phyloP scores from a whole-genome alignment of 23 red algal genomes.

The Gracilariopsis chorda region DNA sequence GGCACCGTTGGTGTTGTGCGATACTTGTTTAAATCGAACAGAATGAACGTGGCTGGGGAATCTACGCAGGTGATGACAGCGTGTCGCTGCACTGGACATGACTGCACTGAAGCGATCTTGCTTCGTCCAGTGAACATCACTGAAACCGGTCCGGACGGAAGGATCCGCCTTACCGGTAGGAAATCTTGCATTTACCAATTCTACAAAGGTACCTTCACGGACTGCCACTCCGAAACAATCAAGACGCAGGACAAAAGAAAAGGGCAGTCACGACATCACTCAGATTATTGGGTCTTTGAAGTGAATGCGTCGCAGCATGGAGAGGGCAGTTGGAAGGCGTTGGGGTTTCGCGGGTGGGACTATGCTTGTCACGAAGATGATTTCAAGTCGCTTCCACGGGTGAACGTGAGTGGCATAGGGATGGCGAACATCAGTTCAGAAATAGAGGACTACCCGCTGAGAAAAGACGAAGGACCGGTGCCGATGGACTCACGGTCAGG shows the following conservation, averaged over 20 bases:
- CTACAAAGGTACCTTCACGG: not conserved
- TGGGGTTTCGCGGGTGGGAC: conserved; percentile 13
- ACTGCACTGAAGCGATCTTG: conserved; percentile 10
- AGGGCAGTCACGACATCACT: too few species aligned
- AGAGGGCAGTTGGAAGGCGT: not conserved
- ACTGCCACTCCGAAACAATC: conserved; percentile 15
- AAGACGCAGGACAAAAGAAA: not conserved
- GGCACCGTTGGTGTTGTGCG: conserved; percentile 35
- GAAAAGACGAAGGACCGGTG: not conserved
- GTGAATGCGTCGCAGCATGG: not conserved
- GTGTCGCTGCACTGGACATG: conserved; percentile 26
- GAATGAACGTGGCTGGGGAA: not conserved
- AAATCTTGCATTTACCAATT: conserved; percentile 17
- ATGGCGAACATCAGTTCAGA: not conserved
- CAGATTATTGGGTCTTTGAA: not conserved
- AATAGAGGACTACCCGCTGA: not conserved
- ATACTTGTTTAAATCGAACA: not conserved
- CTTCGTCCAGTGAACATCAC: conserved; percentile 30
- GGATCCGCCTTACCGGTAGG: not conserved
- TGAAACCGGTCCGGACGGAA: not conserved
- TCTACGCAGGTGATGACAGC: conserved; percentile 14
- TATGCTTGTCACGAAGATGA: not conserved
- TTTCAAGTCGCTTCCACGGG: not conserved
- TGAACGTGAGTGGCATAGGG: not conserved
- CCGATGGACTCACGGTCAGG: not conserved